Base-by-base conservation (phyloP, 202 grass and related monocot genomes). In the Cymbopogon flexuosus region DNA sequence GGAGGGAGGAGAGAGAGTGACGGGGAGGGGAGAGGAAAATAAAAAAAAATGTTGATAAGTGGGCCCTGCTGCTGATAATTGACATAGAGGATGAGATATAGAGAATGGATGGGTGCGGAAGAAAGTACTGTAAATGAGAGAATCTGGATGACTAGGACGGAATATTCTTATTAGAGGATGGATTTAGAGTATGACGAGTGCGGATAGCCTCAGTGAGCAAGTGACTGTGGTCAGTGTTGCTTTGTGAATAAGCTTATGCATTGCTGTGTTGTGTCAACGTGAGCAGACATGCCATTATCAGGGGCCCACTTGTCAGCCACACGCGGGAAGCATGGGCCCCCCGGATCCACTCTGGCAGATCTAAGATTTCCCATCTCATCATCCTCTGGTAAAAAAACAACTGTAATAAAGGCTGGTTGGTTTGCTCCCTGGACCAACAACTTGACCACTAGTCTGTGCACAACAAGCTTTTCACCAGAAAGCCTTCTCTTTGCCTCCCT, bases 391-490 rank as follows among this genome's bases (percentile, higher is more conserved):
- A 70, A 14, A 41, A 41, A 43, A 56, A 19, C 31, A 19, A 56
- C 51, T 21, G 18, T 9, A 57, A 22, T 9, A 57, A 22, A 57
- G n/a, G 52, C n/a, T 57, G 12, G 7, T 2, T 58, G 18, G 7
- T 33, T 7, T 52, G 56, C 10, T 63, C 18, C 31, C 10, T 58
- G 19, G 54, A 58, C 18, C 52, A 60, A 43, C 27, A 31, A 64
- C 45, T 72, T 87, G 59, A 70, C 13, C 65, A 72, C 58, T 79
- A 34, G 60, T 67, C 58, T 24, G 68, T 24, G 70, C 73, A 70
- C 19, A 77, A 70, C 19, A 77, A 74, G 69, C 34, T 60, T 80
- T 79, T 27, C 42, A 22, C 5, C 9, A 30, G 27, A 33, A 33
- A 33, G 4, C 31, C 31, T 22, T 35, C 3, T 65, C 51, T 51